phyloP scores from a whole-genome alignment of 768 basidiomycete genomes.

The Brasilioporus rufonigricans region DNA sequence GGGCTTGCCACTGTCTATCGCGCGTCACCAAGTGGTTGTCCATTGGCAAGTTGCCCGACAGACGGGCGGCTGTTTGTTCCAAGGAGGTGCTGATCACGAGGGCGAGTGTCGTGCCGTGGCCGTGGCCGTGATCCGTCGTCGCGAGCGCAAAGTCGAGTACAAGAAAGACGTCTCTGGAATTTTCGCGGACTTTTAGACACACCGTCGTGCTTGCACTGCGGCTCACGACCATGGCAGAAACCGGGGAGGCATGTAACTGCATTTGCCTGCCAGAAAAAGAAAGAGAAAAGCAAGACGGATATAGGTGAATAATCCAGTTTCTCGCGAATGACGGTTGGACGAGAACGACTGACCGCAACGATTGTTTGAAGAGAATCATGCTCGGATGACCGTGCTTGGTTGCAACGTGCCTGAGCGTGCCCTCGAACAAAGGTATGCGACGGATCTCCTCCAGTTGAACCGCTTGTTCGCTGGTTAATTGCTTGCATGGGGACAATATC shows the following conservation, averaged over 20 bases:
- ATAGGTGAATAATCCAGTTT: neutral
- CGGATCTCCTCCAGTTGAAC: constrained; percentile 52
- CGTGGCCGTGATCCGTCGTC: constrained; percentile 34
- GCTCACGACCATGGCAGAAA: constrained; percentile 49
- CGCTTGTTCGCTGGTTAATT: constrained; percentile 44
- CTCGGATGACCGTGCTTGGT: constrained; percentile 39
- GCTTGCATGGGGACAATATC: constrained; percentile 47
- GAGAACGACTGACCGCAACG: constrained; percentile 19
- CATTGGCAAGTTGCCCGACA: constrained; percentile 45
- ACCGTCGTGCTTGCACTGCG: constrained; percentile 59
- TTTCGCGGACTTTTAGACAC: constrained; percentile 39
- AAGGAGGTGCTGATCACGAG: constrained; percentile 51
- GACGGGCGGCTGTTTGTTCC: constrained; percentile 42
- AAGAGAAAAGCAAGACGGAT: neutral
- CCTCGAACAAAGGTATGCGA: constrained; percentile 46
- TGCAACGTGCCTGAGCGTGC: constrained; percentile 32
- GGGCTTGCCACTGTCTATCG: constrained; percentile 57
- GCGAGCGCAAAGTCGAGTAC: no score
- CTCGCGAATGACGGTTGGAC: no score
- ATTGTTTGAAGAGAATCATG: constrained; percentile 33
- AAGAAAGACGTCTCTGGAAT: constrained; percentile 25
- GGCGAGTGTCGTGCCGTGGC: constrained; percentile 38
- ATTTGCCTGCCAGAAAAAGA: constrained; percentile 20
- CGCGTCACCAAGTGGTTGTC: constrained; percentile 44
- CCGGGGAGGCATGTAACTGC: constrained; percentile 14